Percentiles rank a stretch among this genome's conserved stretches.
phyloP scores from a whole-genome alignment of 192 early-diverging fungal species.

The Backusella macrospora region DNA sequence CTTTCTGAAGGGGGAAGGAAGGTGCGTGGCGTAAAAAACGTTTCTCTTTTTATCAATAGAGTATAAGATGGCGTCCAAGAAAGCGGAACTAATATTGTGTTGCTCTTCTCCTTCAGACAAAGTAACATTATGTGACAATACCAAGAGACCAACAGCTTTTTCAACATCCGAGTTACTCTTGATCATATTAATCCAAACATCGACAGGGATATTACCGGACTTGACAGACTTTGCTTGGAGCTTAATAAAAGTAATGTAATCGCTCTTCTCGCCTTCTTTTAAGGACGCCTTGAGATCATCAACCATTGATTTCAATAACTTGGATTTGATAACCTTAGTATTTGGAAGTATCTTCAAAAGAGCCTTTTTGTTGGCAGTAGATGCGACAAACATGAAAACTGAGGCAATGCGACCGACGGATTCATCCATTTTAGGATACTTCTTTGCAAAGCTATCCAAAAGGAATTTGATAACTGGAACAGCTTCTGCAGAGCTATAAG shows the following conservation, averaged over 20 bases:
- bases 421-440: slow-evolving; percentile 2
- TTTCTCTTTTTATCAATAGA: not conserved
- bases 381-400: slow-evolving; percentile 22
- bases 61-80: slow-evolving; percentile 6
- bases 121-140: slow-evolving; percentile 34
- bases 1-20: not conserved
- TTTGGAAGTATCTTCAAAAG: slow-evolving; percentile 28
- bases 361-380: slow-evolving; percentile 19
- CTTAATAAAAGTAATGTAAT: slow-evolving; percentile 36
- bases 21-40: not conserved
- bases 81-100: not conserved
- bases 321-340: not conserved
- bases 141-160: slow-evolving; percentile 43
- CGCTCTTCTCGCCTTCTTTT: not conserved
- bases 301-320: slow-evolving; percentile 19
- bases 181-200: slow-evolving; percentile 44
- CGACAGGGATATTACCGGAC: slow-evolving; percentile 18
- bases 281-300: not conserved
- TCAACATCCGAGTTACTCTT: slow-evolving; percentile 29
- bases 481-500: not conserved
- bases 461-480: slow-evolving; percentile 24
- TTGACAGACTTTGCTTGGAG: slow-evolving; percentile 41
- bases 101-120: not conserved
- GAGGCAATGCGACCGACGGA: slow-evolving; percentile 21
- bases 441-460: slow-evolving; percentile 6